Evolutionary conservation across 2,329 filamentous ascomycete genomes (phyloP), one percentile per base, ranked within the genome.

Genomic region (Raffaelea arxii): DNA sequence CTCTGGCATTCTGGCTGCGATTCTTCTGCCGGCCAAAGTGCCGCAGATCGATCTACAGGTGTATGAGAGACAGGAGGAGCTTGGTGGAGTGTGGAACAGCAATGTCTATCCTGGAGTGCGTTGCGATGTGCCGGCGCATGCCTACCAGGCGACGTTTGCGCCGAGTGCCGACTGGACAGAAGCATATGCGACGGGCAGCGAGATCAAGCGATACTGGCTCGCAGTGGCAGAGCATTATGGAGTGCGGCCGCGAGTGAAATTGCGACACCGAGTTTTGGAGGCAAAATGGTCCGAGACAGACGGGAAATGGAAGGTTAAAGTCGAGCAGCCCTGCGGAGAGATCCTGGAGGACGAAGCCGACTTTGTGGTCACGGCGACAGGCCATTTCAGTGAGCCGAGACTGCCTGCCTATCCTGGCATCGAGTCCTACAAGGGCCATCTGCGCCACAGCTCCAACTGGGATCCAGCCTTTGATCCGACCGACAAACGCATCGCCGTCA

Each of bases 11-110:
- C 72, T 75, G 4, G 77, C 83, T 1, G 84, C 81, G 1, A 70
- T 80, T 7, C 62, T 87, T 9, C 65, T 89, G 1, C 83, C 82
- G 0, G 72, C 66, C 10, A 88, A 88, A 52, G 76, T 88, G 0
- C 83, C 84, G 0, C 72, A 74, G 0, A 74, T 87, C 42, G 65
- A 84, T 39, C 62, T 88, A 49, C 76, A 70, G 1, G 78, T 86
- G 32, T 78, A 77, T 45, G 81, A 86, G 56, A 86, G 85, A 63
- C 85, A 85, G 52, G 56, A 66, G 0, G 79, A 84, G 43, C 72
- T 84, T 56, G 43, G 24, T 11, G 43, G 43, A 18, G 25, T 40
- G 11, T 46, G 43, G 43, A 5, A 16, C 6, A 25, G 40, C 10
- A 40, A 40, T 12, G 25, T 25, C 11, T 46, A 46, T 37, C 43